Evolutionary conservation across 495 filamentous ascomycete genomes (phyloP), one percentile per base, ranked within the genome.

Genomic region (Penicillium simplicissimum): DNA sequence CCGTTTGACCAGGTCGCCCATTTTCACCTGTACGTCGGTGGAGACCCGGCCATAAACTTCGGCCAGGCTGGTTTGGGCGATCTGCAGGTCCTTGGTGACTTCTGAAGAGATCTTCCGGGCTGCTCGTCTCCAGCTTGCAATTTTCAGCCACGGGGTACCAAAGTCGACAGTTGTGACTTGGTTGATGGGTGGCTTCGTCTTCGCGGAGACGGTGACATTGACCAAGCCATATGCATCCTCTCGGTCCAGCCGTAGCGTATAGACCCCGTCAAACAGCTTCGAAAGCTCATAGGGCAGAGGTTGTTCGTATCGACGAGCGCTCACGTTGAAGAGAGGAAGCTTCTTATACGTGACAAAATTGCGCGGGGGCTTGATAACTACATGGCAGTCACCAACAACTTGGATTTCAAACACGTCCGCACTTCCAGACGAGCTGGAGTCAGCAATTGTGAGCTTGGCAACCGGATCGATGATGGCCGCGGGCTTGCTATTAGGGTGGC

Each of bases 111-210:
- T 63, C 17, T 57, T 60, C 0, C 71, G 75, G 8, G 76, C 82
- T 34, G 79, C 82, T 57, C 78, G 76, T 61, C 80, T 83, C 84
- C 85, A 87, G 19, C 79, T 81, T 42, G 77, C 76, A 60, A 85
- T 73, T 63, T 84, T 85, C 55, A 86, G 68, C 85, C 85, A 88
- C 15, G 82, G 82, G 2, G 79, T 83, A n/a, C 87, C 85, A 64
- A 89, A 83, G 63, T 86, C 84, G 43, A 87, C 72, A 25, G 77
- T 67, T 15, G 84, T 79, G 13, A 67, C 81, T 68, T 88, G 79
- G n/a, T 79, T 74, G 40, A 84, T 58, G n/a, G 76, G 69, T 7
- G 82, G 78, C 64, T 79, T 84, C 11, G 82, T 78, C 54, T 75
- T 71, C 34, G 83, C 80, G 65, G 74, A 79, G 38, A 89, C 76